Conservation (phyloP, 2,329 filamentous ascomycete species). For the Epichloe elymi region DNA sequence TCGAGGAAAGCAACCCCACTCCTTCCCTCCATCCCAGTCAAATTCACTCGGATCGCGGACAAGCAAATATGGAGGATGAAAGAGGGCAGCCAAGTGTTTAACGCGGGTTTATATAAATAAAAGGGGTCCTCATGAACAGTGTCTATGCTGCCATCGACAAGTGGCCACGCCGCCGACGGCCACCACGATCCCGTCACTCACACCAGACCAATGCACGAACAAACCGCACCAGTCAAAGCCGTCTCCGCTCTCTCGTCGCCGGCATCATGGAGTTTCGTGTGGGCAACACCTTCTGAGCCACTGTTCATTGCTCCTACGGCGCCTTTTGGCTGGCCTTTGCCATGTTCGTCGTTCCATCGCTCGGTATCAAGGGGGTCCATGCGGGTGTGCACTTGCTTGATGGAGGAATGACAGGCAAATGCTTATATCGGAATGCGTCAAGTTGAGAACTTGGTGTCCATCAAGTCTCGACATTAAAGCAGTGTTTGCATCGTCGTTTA, state of each 20-base stretch:
- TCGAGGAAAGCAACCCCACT: neutral
- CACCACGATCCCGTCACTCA: conserved; percentile 16
- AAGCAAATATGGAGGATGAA: too few species aligned
- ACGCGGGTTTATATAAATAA: neutral
- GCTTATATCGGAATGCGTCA: too few species aligned
- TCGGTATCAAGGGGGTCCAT: conserved; percentile 36
- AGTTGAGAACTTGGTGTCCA: too few species aligned
- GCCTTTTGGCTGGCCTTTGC: conserved; percentile 22
- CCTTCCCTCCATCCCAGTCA: neutral
- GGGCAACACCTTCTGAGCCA: conserved; percentile 48
- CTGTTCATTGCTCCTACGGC: too few species aligned
- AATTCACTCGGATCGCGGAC: neutral
- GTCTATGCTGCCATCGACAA: too few species aligned
- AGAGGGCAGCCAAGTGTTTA: neutral
- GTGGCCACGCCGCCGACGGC: neutral
- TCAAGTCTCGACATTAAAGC: too few species aligned
- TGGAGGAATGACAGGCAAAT: too few species aligned
- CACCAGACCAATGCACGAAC: too few species aligned
- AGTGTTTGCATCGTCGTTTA: neutral
- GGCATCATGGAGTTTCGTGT: conserved; percentile 43
- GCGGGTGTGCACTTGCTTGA: conserved; percentile 13
- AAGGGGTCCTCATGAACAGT: too few species aligned
- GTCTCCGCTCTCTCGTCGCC: conserved; percentile 26
- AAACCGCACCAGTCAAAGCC: conserved; percentile 36
- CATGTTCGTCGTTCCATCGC: conserved; percentile 39